Conservation (phyloP, 495 filamentous ascomycete genomes). For the Hypoxylon trugodes region DNA sequence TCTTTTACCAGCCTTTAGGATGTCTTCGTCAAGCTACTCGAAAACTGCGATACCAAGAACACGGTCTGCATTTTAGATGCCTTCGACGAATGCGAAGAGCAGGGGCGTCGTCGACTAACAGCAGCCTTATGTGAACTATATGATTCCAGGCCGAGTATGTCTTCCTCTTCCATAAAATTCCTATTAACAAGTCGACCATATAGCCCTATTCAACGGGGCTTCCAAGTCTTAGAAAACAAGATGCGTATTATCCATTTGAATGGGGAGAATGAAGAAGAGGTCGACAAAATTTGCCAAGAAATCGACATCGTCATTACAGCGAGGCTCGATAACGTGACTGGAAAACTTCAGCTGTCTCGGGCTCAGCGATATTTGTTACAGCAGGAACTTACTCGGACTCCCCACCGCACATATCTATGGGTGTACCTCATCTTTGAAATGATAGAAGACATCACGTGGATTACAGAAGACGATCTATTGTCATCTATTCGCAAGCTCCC, state of each 20-base stretch:
- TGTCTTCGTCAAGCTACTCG: slow-evolving; percentile 46
- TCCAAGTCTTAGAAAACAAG: slow-evolving; percentile 35
- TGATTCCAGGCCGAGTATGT: neutral
- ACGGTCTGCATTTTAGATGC: slow-evolving; percentile 62
- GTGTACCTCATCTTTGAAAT: slow-evolving; percentile 46
- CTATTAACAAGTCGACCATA: slow-evolving; percentile 62
- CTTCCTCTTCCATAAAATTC: slow-evolving; percentile 49
- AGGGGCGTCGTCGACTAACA: slow-evolving; percentile 11
- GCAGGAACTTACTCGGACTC: slow-evolving; percentile 36
- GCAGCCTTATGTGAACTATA: slow-evolving; percentile 25
- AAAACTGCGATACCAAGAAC: slow-evolving; percentile 50
- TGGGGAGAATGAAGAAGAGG: slow-evolving; percentile 44
- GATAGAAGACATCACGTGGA: slow-evolving; percentile 21
- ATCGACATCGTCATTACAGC: slow-evolving; percentile 53
- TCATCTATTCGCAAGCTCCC: slow-evolving; percentile 18
- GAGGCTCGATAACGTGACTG: slow-evolving; percentile 41
- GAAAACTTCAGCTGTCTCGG: slow-evolving; percentile 18
- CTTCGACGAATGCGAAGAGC: slow-evolving; percentile 50
- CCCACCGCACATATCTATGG: slow-evolving; percentile 52
- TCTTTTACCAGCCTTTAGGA: slow-evolving; percentile 53
- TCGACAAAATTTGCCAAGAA: slow-evolving; percentile 51
- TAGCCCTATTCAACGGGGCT: slow-evolving; percentile 45
- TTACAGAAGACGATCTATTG: slow-evolving; percentile 39
- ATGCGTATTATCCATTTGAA: slow-evolving; percentile 50
- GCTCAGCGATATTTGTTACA: slow-evolving; percentile 33